A percentile compares a stretch with the other conserved stretches of the same genome.
phyloP scores from a whole-genome alignment of 139 green algal species.

The Desmodesmus armatus region DNA sequence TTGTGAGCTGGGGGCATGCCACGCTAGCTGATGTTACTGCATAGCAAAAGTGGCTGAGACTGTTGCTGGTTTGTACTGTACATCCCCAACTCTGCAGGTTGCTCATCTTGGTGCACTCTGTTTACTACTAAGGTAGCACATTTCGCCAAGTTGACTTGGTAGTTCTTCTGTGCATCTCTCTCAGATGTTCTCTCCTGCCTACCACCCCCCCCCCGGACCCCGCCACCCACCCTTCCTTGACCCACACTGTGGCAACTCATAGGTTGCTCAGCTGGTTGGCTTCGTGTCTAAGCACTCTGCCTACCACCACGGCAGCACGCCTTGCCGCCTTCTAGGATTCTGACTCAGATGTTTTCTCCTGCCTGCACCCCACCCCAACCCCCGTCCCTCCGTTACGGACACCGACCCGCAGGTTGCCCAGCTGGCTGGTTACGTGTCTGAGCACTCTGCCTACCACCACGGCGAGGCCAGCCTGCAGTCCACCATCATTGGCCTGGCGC shows the following conservation, averaged over 20 bases:
- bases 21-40: too few relatives aligned
- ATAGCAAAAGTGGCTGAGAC: too few relatives aligned
- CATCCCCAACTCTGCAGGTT: too few relatives aligned
- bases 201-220: background rate
- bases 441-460: constrained; percentile 99
- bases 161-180: background rate
- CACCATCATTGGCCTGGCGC: constrained; percentile 92
- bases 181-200: too few relatives aligned
- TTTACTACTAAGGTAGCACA: too few relatives aligned
- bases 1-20: too few relatives aligned
- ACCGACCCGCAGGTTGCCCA: constrained; percentile 86
- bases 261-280: constrained; percentile 94
- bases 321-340: background rate
- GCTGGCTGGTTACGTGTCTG: constrained; percentile 95
- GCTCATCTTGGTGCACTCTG: too few relatives aligned
- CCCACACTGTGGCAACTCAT: too few relatives aligned
- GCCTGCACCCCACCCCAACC: too few relatives aligned
- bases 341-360: background rate
- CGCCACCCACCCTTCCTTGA: too few relatives aligned
- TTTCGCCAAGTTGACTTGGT: too few relatives aligned
- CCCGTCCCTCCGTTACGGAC: background rate
- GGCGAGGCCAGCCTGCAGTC: constrained; percentile 88
- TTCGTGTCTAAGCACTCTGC: constrained; percentile 97
- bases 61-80: too few relatives aligned
- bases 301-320: constrained; percentile 99